phyloP scores from a whole-genome alignment of 1,284 basidiomycete species.

The Exobasidium cylindrosporum region DNA sequence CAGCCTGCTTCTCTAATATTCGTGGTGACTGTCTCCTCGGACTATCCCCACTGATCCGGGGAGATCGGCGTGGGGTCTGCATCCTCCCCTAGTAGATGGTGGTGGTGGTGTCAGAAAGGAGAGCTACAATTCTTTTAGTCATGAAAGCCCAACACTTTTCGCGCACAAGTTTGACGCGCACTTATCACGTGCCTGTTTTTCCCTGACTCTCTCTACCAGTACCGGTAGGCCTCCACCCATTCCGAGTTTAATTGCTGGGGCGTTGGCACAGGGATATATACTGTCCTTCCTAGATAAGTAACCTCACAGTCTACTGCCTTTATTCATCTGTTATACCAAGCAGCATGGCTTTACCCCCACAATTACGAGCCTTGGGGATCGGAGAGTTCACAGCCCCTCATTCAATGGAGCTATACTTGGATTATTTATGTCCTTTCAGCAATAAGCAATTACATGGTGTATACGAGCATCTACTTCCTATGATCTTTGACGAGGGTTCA shows the following conservation, averaged over 20 bases:
- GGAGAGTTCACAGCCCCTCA: constrained; percentile 70
- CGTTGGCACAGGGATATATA: no score
- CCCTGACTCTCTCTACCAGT: no score
- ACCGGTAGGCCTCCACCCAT: no score
- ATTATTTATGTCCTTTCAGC: constrained; percentile 80
- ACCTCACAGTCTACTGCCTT: neutral
- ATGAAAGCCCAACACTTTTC: no score
- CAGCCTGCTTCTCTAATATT: neutral
- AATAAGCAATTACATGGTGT: constrained; percentile 57
- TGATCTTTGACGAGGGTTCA: constrained; percentile 37
- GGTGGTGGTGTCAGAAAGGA: no score
- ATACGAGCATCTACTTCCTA: constrained; percentile 54
- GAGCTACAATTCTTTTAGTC: no score
- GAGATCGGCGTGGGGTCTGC: constrained; percentile 1
- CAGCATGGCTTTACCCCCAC: constrained; percentile 77
- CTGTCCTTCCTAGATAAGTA: no score
- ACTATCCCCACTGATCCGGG: neutral
- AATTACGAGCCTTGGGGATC: constrained; percentile 70
- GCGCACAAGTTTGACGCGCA: no score
- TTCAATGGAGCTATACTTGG: constrained; percentile 76
- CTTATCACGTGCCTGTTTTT: no score
- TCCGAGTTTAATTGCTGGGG: no score
- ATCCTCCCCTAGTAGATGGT: no score
- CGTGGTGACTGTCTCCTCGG: neutral
- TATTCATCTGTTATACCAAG: neutral